Evolutionary conservation across 805 yeast species (phyloP).

Genomic region (Wickerhamiella vanderwaltii): DNA sequence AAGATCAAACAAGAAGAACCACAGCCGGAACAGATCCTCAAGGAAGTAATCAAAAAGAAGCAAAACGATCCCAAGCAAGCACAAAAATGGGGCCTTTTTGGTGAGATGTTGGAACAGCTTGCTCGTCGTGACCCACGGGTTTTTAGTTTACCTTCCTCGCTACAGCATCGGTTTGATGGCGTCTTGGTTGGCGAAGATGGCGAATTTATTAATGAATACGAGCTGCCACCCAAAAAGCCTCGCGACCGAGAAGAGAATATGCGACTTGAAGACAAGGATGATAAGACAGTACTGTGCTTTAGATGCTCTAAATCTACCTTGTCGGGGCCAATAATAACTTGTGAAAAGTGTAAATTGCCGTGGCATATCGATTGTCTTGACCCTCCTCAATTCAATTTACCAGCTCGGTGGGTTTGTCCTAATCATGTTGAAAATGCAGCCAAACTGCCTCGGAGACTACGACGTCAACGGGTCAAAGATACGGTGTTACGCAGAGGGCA

Average conservation of each 20-base stretch:
- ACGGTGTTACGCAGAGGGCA: slow-evolving; percentile 43
- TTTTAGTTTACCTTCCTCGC: slow-evolving; percentile 51
- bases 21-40: no score
- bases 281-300: slow-evolving; percentile 59
- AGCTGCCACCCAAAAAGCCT: slow-evolving; percentile 13
- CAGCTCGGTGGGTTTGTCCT: slow-evolving; percentile 85
- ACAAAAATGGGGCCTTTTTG: slow-evolving; percentile 32
- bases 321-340: slow-evolving; percentile 46
- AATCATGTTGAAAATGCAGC: slow-evolving; percentile 47
- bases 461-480: slow-evolving; percentile 40
- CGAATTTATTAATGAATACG: slow-evolving; percentile 49
- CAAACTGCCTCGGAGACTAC: slow-evolving; percentile 19
- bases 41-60: neutral
- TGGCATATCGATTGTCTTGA: slow-evolving; percentile 86
- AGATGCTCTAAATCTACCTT: slow-evolving; percentile 64
- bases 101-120: slow-evolving; percentile 46
- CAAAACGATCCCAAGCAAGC: neutral
- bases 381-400: slow-evolving; percentile 61
- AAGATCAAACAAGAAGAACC: slow-evolving; percentile 7
- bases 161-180: slow-evolving; percentile 62
- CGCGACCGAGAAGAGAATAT: slow-evolving; percentile 15
- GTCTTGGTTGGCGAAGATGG: slow-evolving; percentile 58
- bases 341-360: slow-evolving; percentile 70
- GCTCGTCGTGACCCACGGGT: slow-evolving; percentile 53
- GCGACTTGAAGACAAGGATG: slow-evolving; percentile 50